A percentile compares a stretch with the other conserved stretches of the same genome.
Evolutionary conservation across 129 eudicot species (phyloP).

Genomic region (Smallanthus sonchifolius): DNA sequence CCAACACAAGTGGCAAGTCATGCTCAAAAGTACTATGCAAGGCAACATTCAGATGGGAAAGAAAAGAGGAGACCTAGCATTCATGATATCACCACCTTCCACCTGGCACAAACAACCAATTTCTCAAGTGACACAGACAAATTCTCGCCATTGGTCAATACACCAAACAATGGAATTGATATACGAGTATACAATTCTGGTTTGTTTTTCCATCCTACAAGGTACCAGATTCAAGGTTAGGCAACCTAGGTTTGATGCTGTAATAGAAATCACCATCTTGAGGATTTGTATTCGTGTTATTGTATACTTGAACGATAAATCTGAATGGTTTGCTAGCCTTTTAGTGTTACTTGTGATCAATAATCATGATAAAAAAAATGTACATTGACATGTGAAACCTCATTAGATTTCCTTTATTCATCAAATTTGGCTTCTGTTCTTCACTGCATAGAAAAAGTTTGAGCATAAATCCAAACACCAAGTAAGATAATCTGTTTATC

Average conservation of each 20-base stretch:
- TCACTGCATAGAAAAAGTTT: constrained; percentile 5
- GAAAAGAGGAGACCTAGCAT: constrained; percentile 92
- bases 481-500: no score
- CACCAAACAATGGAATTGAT: constrained; percentile 30
- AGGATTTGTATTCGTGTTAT: constrained; percentile 17
- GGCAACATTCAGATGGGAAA: constrained; percentile 74
- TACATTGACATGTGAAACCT: constrained; percentile 11
- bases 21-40: constrained; percentile 80
- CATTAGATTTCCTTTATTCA: not conserved
- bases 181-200: constrained; percentile 31
- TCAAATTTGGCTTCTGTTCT: not conserved
- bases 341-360: constrained; percentile 7
- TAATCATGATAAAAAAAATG: not conserved
- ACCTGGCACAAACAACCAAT: constrained; percentile 32
- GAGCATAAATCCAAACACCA: no score
- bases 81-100: constrained; percentile 80
- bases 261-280: constrained; percentile 7
- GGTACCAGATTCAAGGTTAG: constrained; percentile 35
- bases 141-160: constrained; percentile 1
- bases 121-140: constrained; percentile 17
- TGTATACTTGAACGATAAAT: constrained; percentile 15
- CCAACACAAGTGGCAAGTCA: constrained; percentile 97
- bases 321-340: constrained; percentile 4
- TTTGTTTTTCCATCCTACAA: constrained; percentile 39
- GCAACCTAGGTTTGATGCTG: not conserved